These are phyloP conservation scores for Boletus subcaerulescens DNA, from an alignment of 768 basidiomycete species.

Conservation along the genomic window DNA sequence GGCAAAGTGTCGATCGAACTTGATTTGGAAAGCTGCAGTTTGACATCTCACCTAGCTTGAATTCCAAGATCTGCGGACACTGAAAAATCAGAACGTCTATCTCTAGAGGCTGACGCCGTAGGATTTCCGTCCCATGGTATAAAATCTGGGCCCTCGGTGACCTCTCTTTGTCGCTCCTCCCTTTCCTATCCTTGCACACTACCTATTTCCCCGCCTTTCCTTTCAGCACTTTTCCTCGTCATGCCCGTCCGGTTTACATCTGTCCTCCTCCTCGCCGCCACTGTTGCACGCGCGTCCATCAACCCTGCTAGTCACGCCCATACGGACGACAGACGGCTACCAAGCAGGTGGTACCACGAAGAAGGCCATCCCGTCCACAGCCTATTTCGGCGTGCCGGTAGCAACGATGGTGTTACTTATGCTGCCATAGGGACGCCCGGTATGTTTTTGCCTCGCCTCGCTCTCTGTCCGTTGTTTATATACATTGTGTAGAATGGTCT, in stretches of 20 bases:
- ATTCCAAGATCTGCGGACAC: slow-evolving; percentile 10
- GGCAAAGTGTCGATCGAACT: slow-evolving; percentile 16
- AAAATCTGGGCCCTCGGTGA: slow-evolving; percentile 18
- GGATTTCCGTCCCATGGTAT: slow-evolving; percentile 19
- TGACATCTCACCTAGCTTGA: slow-evolving; percentile 4
- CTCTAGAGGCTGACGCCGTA: slow-evolving; percentile 27
- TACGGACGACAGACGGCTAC: slow-evolving; percentile 19
- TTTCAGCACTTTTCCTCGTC: slow-evolving; percentile 33
- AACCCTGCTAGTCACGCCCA: slow-evolving; percentile 18
- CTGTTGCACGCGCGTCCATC: slow-evolving; percentile 20
- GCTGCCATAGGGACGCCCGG: slow-evolving; percentile 58
- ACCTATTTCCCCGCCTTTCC: slow-evolving; percentile 35
- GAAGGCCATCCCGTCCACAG: slow-evolving; percentile 55
- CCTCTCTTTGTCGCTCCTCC: slow-evolving; percentile 6
- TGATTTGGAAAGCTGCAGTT: slow-evolving; percentile 13
- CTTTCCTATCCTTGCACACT: slow-evolving; percentile 11
- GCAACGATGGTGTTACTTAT: slow-evolving; percentile 47
- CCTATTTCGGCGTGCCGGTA: slow-evolving; percentile 56
- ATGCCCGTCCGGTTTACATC: slow-evolving; percentile 26
- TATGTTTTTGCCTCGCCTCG: slow-evolving; percentile 26
- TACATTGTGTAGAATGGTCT: slow-evolving; percentile 50
- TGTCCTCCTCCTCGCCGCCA: slow-evolving; percentile 26
- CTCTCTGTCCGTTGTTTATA: neutral
- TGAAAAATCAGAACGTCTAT: slow-evolving; percentile 15
- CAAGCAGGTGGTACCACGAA: slow-evolving; percentile 57